These are phyloP conservation scores for Curvularia verruculosa DNA, from an alignment of 2,329 filamentous ascomycete species.

Conservation along the genomic window DNA sequence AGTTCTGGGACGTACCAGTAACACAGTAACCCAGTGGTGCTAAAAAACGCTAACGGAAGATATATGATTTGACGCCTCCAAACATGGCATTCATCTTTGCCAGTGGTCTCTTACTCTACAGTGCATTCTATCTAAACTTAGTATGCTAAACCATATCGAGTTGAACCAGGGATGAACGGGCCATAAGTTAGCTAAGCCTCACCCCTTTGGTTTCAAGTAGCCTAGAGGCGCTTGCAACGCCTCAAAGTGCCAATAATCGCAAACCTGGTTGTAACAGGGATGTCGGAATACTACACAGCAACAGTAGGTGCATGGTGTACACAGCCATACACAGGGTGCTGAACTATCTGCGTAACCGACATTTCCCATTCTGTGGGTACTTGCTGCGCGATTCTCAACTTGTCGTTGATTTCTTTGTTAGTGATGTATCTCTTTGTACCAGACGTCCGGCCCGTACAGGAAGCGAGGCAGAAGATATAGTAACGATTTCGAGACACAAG, in stretches of 20 bases:
- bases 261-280: slow-evolving; percentile 20
- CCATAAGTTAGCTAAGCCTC: slow-evolving; percentile 40
- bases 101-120: slow-evolving; percentile 40
- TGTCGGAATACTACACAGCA: slow-evolving; percentile 33
- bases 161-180: slow-evolving; percentile 37
- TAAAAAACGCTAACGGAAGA: slow-evolving; percentile 45
- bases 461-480: not conserved
- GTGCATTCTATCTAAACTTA: slow-evolving; percentile 48
- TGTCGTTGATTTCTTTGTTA: slow-evolving; percentile 18
- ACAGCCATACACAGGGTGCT: slow-evolving; percentile 28
- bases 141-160: slow-evolving; percentile 21
- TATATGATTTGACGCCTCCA: slow-evolving; percentile 41
- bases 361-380: slow-evolving; percentile 25
- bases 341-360: slow-evolving; percentile 22
- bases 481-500: slow-evolving; percentile 1
- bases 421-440: slow-evolving; percentile 6
- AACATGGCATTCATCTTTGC: slow-evolving; percentile 35
- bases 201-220: slow-evolving; percentile 34
- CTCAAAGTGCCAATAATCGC: slow-evolving; percentile 22
- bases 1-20: slow-evolving; percentile 36
- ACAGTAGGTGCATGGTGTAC: slow-evolving; percentile 35
- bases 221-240: slow-evolving; percentile 27
- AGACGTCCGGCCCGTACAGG: slow-evolving; percentile 3
- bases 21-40: slow-evolving; percentile 41
- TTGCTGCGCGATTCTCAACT: slow-evolving; percentile 22